Evolutionary conservation across 148 eudicot species (phyloP).

Genomic region (Chenopodium album): DNA sequence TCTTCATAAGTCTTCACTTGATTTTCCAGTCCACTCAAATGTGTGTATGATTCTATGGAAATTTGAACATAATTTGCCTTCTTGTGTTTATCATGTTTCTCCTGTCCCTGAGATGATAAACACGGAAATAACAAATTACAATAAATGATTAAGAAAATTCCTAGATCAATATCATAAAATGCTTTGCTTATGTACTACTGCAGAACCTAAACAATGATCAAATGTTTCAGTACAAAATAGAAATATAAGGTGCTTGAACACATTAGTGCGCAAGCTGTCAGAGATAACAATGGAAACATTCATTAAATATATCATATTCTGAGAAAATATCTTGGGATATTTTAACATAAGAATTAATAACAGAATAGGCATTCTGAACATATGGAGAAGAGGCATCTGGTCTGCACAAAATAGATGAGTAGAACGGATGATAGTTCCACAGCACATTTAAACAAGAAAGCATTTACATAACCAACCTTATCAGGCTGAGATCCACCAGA

Average conservation of each 20-base stretch:
- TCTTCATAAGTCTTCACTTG: constrained; percentile 57
- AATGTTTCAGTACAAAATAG: not conserved
- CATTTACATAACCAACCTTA: constrained; percentile 43
- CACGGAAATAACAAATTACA: not conserved
- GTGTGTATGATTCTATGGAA: constrained; percentile 78
- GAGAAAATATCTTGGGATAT: not conserved
- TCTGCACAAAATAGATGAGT: not conserved
- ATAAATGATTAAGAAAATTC: too few relatives aligned
- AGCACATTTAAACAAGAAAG: too few relatives aligned
- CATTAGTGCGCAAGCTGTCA: not conserved
- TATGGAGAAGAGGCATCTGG: not conserved
- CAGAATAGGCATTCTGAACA: not conserved
- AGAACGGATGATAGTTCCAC: not conserved
- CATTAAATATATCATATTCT: not conserved
- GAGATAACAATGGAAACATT: not conserved
- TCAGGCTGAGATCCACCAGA: constrained; percentile 52
- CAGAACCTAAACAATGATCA: not conserved
- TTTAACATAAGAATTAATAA: not conserved
- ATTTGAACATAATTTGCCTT: constrained; percentile 86
- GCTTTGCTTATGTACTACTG: not conserved
- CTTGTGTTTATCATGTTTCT: constrained; percentile 56
- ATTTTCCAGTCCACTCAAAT: constrained; percentile 77
- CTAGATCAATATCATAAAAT: not conserved
- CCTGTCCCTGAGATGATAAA: constrained; percentile 32
- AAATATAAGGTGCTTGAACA: not conserved